Base-by-base conservation (phyloP, 345 rosid genomes). In the Carallia pectinifolia region DNA sequence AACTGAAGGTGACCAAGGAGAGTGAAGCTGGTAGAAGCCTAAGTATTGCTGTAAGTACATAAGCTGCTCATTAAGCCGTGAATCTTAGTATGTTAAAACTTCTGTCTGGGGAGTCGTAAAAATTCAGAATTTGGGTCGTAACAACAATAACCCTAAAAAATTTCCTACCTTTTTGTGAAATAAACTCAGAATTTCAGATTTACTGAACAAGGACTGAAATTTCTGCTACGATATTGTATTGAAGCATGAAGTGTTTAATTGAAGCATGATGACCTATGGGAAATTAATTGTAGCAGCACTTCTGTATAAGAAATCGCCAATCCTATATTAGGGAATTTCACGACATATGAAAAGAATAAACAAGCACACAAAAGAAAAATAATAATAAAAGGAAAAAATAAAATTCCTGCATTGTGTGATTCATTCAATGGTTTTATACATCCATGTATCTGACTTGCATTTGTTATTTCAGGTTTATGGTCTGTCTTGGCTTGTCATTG, bases 401-500 rank as follows among this genome's bases (percentile, higher is more conserved):
- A 15, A 44, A 44, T 2, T 44, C 17, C 58, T 54, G 58, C 58
- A n/a, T 54, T n/a, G 5, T 23, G 29, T 18, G 58, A 54, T 23
- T 54, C 30, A 37, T 12, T 58, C 8, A 27, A 18, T 23, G 6
- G 12, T 15, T n/a, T 52, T 37, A 36, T 18, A 27, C 7, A 17
- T 27, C 53, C 38, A 36, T 61, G 23, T 37, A n/a, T 64, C 38
- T 62, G 13, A 68, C 69, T 64, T 77, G 58, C 27, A 66, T 53
- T 74, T 52, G n/a, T 50, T 65, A 29, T 74, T 79, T 72, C 79
- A 89, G 96, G 87, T 89, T 40, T 94, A 91, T 65, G 93, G 96
- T 70, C 82, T 91, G 5, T 94, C 98, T 17, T 94, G 97, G 98
- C 85, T 94, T 19, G 97, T 92, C 66, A 95, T 95, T 70, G 83